phyloP scores from a whole-genome alignment of 257 asterid genomes.

The Nicotiana obtusifolia region DNA sequence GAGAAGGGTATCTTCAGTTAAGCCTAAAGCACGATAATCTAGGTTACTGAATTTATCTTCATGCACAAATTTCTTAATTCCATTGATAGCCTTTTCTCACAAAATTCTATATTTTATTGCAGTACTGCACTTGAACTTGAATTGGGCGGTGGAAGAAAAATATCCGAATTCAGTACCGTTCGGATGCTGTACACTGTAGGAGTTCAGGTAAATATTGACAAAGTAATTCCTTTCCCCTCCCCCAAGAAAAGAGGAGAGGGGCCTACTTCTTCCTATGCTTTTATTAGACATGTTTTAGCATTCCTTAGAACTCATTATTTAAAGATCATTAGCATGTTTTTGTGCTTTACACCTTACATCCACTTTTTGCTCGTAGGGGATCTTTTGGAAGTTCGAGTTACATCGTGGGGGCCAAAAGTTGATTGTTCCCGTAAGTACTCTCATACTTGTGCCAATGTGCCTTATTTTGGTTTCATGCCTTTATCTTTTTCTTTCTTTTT shows the following conservation, averaged over 20 bases:
- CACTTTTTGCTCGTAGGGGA: slow-evolving; percentile 45
- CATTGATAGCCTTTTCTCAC: slow-evolving; percentile 9
- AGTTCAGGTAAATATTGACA: slow-evolving; percentile 51
- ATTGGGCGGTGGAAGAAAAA: slow-evolving; percentile 94
- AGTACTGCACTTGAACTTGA: slow-evolving; percentile 77
- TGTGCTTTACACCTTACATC: slow-evolving; percentile 3
- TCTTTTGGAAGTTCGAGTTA: slow-evolving; percentile 84
- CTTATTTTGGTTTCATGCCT: neutral
- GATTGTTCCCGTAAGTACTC: slow-evolving; percentile 81
- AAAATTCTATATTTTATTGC: slow-evolving; percentile 26
- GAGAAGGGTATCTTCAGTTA: neutral
- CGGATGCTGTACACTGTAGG: slow-evolving; percentile 86
- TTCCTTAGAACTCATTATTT: neutral
- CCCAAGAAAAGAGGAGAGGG: neutral
- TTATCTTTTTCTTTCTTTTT: neutral
- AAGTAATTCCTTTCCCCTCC: neutral
- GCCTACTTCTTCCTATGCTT: neutral
- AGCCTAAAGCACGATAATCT: neutral
- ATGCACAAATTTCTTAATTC: neutral
- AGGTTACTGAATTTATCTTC: neutral
- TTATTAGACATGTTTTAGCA: neutral
- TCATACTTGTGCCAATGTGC: slow-evolving; percentile 16
- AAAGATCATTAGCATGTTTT: neutral
- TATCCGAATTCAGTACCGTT: slow-evolving; percentile 74
- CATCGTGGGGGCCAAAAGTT: slow-evolving; percentile 89